These are phyloP conservation scores for Verticillium alfalfae DNA, from an alignment of 2,329 filamentous ascomycete genomes.

Conservation along the genomic window DNA sequence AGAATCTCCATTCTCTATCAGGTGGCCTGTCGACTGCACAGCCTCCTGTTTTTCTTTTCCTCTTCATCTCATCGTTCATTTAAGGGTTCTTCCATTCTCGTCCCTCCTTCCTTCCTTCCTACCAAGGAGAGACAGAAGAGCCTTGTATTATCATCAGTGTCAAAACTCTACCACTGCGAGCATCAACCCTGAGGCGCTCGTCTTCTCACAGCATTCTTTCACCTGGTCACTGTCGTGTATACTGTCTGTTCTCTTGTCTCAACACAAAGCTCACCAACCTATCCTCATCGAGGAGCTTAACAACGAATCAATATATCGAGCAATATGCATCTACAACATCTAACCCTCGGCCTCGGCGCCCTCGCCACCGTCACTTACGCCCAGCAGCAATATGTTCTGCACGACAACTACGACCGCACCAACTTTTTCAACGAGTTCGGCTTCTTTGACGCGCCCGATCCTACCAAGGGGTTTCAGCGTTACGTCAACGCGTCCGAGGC, in stretches of 20 bases:
- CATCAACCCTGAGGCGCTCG: neutral
- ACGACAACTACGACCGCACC: slow-evolving; percentile 39
- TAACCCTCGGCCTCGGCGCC: slow-evolving; percentile 10
- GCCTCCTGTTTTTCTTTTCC: neutral
- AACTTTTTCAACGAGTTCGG: slow-evolving; percentile 54
- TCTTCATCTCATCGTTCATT: neutral
- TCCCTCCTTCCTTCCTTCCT: neutral
- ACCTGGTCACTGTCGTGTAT: neutral
- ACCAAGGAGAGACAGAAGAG: neutral
- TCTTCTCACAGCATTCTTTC: neutral
- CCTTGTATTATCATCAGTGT: too few relatives aligned
- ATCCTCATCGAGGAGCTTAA: neutral
- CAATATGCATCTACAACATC: neutral
- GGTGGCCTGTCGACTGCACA: neutral
- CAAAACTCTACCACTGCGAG: neutral
- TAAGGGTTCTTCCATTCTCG: neutral
- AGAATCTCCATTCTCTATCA: neutral
- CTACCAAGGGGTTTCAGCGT: slow-evolving; percentile 69
- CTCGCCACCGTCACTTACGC: slow-evolving; percentile 20
- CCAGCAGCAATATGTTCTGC: slow-evolving; percentile 33
- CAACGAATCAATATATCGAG: neutral
- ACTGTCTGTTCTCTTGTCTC: neutral
- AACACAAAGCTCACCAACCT: neutral
- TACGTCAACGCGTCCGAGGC: slow-evolving; percentile 60
- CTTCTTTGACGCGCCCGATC: slow-evolving; percentile 56